Evolutionary conservation across 768 basidiomycete genomes (phyloP).

Genomic region (Lactarius hatsudake): DNA sequence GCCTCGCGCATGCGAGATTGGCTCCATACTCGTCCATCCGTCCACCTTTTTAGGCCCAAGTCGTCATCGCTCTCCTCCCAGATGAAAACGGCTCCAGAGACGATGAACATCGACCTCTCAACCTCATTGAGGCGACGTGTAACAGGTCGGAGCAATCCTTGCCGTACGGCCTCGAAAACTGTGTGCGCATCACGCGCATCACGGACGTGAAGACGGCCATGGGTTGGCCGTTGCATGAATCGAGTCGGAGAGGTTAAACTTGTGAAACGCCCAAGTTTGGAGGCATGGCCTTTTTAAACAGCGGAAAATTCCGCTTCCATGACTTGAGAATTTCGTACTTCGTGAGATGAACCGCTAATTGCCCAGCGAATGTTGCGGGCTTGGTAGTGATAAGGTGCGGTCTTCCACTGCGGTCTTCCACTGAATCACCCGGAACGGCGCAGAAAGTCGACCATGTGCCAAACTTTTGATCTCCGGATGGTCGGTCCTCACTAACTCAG

Average conservation of each 20-base stretch:
- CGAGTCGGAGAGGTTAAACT: slow-evolving; percentile 38
- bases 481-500: slow-evolving; percentile 23
- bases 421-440: slow-evolving; percentile 22
- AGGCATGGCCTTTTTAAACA: slow-evolving; percentile 23
- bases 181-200: slow-evolving; percentile 65
- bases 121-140: slow-evolving; percentile 58
- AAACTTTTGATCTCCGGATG: slow-evolving; percentile 25
- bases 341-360: slow-evolving; percentile 27
- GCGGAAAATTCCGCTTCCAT: slow-evolving; percentile 13
- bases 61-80: slow-evolving; percentile 72
- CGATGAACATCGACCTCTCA: slow-evolving; percentile 53
- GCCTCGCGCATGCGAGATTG: slow-evolving; percentile 67
- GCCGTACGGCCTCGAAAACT: slow-evolving; percentile 63
- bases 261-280: slow-evolving; percentile 25
- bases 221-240: slow-evolving; percentile 60
- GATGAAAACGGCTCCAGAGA: slow-evolving; percentile 62
- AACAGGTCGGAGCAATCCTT: slow-evolving; percentile 48
- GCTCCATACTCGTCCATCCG: slow-evolving; percentile 68
- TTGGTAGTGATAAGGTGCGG: slow-evolving; percentile 25
- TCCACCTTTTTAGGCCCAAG: slow-evolving; percentile 64
- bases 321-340: slow-evolving; percentile 27
- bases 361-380: slow-evolving; percentile 24
- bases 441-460: slow-evolving; percentile 25
- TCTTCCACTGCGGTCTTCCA: slow-evolving; percentile 24
- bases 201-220: slow-evolving; percentile 61